A percentile compares a stretch with the other conserved stretches of the same genome.
Conservation (phyloP, 805 yeast genomes). For the Kazachstania africana region DNA sequence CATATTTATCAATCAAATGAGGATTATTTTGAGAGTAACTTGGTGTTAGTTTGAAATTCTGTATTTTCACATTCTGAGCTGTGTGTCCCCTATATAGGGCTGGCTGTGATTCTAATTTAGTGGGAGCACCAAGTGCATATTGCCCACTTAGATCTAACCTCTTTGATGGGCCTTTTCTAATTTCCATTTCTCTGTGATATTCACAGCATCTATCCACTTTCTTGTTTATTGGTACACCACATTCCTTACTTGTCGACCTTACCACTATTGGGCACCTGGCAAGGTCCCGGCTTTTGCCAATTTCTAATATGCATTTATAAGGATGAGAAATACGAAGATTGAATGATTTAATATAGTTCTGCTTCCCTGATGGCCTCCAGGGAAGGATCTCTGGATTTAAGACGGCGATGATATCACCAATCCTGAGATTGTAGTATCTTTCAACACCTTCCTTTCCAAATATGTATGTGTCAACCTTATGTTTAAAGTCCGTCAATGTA, state of each 20-base stretch:
- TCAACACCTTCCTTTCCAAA: conserved; percentile 54
- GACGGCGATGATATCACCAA: conserved; percentile 65
- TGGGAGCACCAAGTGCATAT: conserved; percentile 46
- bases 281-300: conserved; percentile 59
- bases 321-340: conserved; percentile 43
- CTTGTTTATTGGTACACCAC: conserved; percentile 51
- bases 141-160: conserved; percentile 69
- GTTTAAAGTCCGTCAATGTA: conserved; percentile 56
- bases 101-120: conserved; percentile 14
- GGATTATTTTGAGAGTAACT: conserved; percentile 3
- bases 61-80: too few species aligned
- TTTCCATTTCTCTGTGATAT: conserved; percentile 53
- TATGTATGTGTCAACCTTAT: conserved; percentile 46
- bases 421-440: conserved; percentile 57
- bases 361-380: conserved; percentile 18
- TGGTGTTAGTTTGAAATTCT: conserved; percentile 5
- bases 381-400: conserved; percentile 60
- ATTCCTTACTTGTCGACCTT: conserved; percentile 41
- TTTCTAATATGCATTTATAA: conserved; percentile 47
- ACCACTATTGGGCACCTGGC: conserved; percentile 49
- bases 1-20: conserved; percentile 2
- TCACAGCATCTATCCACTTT: conserved; percentile 49
- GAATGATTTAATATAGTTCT: conserved; percentile 31
- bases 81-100: not conserved
- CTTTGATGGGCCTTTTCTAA: conserved; percentile 40